phyloP scores from a whole-genome alignment of 2,329 filamentous ascomycete genomes.

The Sclerotinia spermophila region DNA sequence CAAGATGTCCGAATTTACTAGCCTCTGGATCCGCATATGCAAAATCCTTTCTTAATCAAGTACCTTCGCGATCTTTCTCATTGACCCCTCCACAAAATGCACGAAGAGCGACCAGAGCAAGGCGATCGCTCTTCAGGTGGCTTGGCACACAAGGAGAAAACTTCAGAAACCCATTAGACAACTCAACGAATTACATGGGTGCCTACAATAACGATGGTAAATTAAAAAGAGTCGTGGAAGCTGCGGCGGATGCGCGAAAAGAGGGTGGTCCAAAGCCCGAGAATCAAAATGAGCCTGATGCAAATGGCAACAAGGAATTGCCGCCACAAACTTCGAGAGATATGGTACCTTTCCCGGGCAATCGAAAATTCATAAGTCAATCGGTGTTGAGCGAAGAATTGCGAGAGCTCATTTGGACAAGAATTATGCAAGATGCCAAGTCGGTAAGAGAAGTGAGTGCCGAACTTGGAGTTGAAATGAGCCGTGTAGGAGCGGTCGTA shows the following conservation, averaged over 20 bases:
- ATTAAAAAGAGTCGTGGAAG: constrained; percentile 30
- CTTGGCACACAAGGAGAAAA: constrained; percentile 30
- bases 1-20: constrained; percentile 30
- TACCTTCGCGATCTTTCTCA: constrained; percentile 35
- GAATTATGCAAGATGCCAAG: constrained; percentile 52
- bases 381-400: constrained; percentile 61
- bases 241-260: constrained; percentile 1
- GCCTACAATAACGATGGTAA: constrained; percentile 34
- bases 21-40: constrained; percentile 24
- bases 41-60: constrained; percentile 28
- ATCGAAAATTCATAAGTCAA: constrained; percentile 57
- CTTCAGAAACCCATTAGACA: constrained; percentile 31
- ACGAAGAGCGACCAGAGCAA: constrained; percentile 31
- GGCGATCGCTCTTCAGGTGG: constrained; percentile 34
- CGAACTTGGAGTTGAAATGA: constrained; percentile 61
- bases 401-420: constrained; percentile 59
- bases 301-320: constrained; percentile 21
- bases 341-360: constrained; percentile 57
- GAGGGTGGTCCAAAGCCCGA: constrained; percentile 5
- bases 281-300: constrained; percentile 8
- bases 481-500: constrained; percentile 66
- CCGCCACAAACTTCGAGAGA: constrained; percentile 29
- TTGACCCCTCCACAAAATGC: constrained; percentile 29
- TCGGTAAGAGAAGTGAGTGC: constrained; percentile 62
- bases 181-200: constrained; percentile 36